Evolutionary conservation across 495 filamentous ascomycete genomes (phyloP).

Genomic region (Penicillium manginii): DNA sequence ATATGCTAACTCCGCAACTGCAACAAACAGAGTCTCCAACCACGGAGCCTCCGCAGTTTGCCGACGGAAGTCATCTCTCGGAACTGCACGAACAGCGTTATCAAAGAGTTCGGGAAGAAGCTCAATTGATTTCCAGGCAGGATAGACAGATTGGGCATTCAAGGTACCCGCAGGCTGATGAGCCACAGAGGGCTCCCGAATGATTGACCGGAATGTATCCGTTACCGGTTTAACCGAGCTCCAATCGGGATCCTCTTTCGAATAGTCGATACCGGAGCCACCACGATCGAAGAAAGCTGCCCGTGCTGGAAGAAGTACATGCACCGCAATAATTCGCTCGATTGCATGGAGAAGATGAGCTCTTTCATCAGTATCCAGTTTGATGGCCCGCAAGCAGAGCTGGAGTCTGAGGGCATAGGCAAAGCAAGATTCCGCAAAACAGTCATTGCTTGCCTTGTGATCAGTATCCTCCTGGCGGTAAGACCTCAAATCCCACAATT

Average conservation of each 20-base stretch:
- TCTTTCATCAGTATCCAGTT: slow-evolving; percentile 45
- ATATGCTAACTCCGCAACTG: slow-evolving; percentile 51
- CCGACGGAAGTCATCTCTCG: slow-evolving; percentile 55
- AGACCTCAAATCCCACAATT: slow-evolving; percentile 52
- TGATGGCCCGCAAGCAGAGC: slow-evolving; percentile 34
- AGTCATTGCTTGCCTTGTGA: slow-evolving; percentile 47
- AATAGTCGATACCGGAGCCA: slow-evolving; percentile 51
- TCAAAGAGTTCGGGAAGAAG: slow-evolving; percentile 34
- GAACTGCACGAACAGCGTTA: slow-evolving; percentile 58
- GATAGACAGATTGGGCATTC: slow-evolving; percentile 16
- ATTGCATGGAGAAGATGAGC: slow-evolving; percentile 48
- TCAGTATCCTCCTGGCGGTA: slow-evolving; percentile 40
- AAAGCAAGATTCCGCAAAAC: slow-evolving; percentile 45
- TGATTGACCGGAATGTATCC: slow-evolving; percentile 43
- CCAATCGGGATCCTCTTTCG: slow-evolving; percentile 49
- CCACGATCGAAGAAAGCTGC: slow-evolving; percentile 53
- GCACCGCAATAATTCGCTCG: slow-evolving; percentile 66
- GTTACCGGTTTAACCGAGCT: slow-evolving; percentile 48
- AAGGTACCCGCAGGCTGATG: slow-evolving; percentile 11
- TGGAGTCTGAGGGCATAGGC: slow-evolving; percentile 44
- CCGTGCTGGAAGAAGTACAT: slow-evolving; percentile 71
- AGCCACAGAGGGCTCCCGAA: slow-evolving; percentile 29
- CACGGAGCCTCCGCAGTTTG: slow-evolving; percentile 64
- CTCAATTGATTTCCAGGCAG: slow-evolving; percentile 37
- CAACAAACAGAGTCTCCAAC: slow-evolving; percentile 68